These are phyloP conservation scores for Dendrobium nobile DNA, from an alignment of 106 monocot genomes.

Conservation along the genomic window DNA sequence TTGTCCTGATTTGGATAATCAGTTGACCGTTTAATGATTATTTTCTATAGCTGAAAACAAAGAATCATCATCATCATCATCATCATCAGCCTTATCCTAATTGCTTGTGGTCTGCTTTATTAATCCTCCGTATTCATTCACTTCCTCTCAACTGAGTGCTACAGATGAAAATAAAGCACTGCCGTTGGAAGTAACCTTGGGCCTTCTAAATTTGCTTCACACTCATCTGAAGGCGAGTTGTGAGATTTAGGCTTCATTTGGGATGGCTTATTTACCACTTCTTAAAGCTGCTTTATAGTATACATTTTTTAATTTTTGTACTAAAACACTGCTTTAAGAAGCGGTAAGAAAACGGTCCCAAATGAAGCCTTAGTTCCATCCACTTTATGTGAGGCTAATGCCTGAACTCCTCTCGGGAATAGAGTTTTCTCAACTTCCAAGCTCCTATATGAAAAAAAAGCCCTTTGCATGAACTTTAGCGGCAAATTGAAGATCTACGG, in stretches of 20 bases:
- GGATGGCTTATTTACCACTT: no score
- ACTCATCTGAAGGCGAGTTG: not conserved
- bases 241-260: not conserved
- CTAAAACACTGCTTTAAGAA: no score
- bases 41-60: not conserved
- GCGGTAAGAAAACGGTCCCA: no score
- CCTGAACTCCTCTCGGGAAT: not conserved
- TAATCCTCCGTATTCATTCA: not conserved
- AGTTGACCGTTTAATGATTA: slow-evolving; percentile 14
- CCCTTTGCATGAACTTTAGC: not conserved
- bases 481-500: not conserved
- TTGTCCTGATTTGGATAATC: slow-evolving; percentile 17
- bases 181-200: no score
- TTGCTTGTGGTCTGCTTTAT: not conserved
- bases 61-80: not conserved
- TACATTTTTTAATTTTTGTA: no score
- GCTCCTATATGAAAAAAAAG: not conserved
- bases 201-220: not conserved
- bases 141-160: no score
- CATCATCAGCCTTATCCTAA: not conserved
- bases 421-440: not conserved
- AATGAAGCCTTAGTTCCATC: not conserved
- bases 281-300: no score
- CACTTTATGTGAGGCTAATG: not conserved
- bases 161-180: no score